These are phyloP conservation scores for Aphanomyces astaci DNA, from an alignment of 352 stramenopile species.

Conservation along the genomic window DNA sequence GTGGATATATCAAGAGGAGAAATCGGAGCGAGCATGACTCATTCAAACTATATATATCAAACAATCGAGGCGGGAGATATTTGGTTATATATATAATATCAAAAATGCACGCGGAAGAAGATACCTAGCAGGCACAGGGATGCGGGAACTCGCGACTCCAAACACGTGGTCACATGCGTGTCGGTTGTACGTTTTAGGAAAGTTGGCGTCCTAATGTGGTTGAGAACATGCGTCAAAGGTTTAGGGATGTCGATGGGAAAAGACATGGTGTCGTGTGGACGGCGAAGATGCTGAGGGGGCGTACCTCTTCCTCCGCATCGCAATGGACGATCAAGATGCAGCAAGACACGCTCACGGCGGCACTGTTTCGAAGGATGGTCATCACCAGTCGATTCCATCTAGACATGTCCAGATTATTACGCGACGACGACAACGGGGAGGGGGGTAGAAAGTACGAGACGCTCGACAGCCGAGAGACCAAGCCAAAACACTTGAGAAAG, in stretches of 20 bases:
- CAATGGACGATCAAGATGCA: constrained; percentile 78
- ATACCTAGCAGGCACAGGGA: constrained; percentile 19
- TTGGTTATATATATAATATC: too few species aligned
- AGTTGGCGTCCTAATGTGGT: constrained; percentile 3
- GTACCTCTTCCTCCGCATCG: constrained; percentile 34
- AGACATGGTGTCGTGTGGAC: not conserved
- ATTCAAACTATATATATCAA: too few species aligned
- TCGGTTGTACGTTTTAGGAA: constrained; percentile 57
- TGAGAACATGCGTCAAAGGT: too few species aligned
- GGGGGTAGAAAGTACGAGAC: constrained; percentile 37
- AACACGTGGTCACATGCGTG: constrained; percentile 78
- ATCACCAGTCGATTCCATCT: constrained; percentile 69
- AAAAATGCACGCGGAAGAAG: not conserved
- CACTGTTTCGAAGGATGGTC: constrained; percentile 75
- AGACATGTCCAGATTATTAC: not conserved
- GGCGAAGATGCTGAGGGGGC: not conserved
- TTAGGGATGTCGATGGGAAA: not conserved
- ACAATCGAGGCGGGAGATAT: too few species aligned
- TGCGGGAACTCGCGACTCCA: constrained; percentile 44
- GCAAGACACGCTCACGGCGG: constrained; percentile 71
- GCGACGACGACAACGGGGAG: not conserved
- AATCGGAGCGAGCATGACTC: too few species aligned
- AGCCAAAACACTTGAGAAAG: constrained; percentile 34
- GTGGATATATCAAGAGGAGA: too few species aligned
- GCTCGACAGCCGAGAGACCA: constrained; percentile 57